Evolutionary conservation across 1,284 basidiomycete genomes (phyloP).

Genomic region (Bondarzewia mesenterica): DNA sequence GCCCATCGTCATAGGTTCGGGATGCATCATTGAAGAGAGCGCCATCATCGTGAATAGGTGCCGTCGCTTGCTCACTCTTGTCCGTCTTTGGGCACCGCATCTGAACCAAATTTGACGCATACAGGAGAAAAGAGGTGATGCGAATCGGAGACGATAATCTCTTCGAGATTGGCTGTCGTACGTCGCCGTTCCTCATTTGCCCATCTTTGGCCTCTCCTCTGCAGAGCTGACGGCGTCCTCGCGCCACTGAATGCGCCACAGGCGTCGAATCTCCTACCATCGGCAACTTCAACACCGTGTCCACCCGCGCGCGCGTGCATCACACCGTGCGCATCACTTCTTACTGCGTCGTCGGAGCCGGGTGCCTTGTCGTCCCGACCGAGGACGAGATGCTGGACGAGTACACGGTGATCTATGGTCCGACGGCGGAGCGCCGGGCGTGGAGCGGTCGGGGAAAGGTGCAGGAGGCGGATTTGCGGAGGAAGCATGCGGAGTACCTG

Average conservation of each 20-base stretch:
- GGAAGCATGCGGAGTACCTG: constrained; percentile 88
- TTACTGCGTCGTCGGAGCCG: constrained; percentile 77
- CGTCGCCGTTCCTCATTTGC: constrained; percentile 24
- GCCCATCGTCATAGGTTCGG: constrained; percentile 79
- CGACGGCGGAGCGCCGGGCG: constrained; percentile 57
- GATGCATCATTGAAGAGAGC: constrained; percentile 89
- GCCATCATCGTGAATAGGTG: constrained; percentile 83
- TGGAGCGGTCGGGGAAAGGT: constrained; percentile 85
- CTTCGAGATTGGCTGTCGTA: constrained; percentile 88
- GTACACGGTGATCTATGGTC: constrained; percentile 81
- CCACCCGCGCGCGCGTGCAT: constrained; percentile 72
- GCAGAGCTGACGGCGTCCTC: constrained; percentile 4
- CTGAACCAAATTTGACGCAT: too few species aligned
- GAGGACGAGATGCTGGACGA: constrained; percentile 76
- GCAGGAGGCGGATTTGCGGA: constrained; percentile 76
- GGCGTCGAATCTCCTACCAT: constrained; percentile 80
- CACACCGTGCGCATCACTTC: constrained; percentile 71
- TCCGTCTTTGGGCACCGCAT: constrained; percentile 3
- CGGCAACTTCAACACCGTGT: constrained; percentile 81
- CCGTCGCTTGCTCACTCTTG: constrained; percentile 10
- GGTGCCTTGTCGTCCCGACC: constrained; percentile 66
- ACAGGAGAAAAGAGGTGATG: constrained; percentile 76
- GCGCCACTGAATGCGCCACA: constrained; percentile 21
- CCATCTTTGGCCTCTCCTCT: neutral
- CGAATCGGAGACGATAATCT: constrained; percentile 87